These are phyloP conservation scores for Penicillium fuscoglaucum DNA, from an alignment of 2,329 filamentous ascomycete genomes.

Conservation along the genomic window DNA sequence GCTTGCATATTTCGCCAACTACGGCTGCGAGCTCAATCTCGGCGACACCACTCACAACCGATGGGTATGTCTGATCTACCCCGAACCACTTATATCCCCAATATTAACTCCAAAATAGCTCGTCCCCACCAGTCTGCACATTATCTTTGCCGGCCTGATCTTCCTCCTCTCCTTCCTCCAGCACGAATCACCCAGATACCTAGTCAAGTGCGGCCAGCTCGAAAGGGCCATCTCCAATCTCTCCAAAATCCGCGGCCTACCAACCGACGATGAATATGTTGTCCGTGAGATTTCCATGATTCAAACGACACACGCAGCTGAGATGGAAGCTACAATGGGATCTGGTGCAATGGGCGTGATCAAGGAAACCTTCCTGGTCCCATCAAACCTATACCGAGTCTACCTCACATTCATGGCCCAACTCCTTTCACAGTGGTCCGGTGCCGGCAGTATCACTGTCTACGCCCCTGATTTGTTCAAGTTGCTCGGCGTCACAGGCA, in stretches of 20 bases:
- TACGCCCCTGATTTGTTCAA: conserved; percentile 74
- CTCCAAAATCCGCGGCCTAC: conserved; percentile 57
- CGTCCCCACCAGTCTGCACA: conserved; percentile 71
- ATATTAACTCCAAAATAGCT: conserved; percentile 25
- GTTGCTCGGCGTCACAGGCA: conserved; percentile 68
- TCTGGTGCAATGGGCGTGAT: conserved; percentile 64
- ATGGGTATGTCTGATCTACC: conserved; percentile 51
- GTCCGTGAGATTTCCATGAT: conserved; percentile 64
- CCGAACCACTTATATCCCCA: neutral
- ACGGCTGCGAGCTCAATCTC: conserved; percentile 58
- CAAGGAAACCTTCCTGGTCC: conserved; percentile 67
- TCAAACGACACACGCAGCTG: conserved; percentile 64
- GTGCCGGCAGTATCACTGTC: conserved; percentile 71
- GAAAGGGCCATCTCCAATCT: conserved; percentile 52
- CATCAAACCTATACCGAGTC: conserved; percentile 70
- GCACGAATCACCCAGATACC: conserved; percentile 68
- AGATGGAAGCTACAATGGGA: conserved; percentile 69
- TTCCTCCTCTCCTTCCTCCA: conserved; percentile 68
- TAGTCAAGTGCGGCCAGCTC: conserved; percentile 63
- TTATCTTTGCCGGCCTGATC: conserved; percentile 75
- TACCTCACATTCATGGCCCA: conserved; percentile 69
- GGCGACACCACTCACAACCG: conserved; percentile 43
- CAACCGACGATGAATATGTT: conserved; percentile 62
- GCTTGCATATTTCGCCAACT: conserved; percentile 75
- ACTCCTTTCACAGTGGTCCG: conserved; percentile 72